A percentile compares a stretch with the other conserved stretches of the same genome.
These are phyloP conservation scores for Paxillus involutus DNA, from an alignment of 768 basidiomycete genomes.

Conservation along the genomic window DNA sequence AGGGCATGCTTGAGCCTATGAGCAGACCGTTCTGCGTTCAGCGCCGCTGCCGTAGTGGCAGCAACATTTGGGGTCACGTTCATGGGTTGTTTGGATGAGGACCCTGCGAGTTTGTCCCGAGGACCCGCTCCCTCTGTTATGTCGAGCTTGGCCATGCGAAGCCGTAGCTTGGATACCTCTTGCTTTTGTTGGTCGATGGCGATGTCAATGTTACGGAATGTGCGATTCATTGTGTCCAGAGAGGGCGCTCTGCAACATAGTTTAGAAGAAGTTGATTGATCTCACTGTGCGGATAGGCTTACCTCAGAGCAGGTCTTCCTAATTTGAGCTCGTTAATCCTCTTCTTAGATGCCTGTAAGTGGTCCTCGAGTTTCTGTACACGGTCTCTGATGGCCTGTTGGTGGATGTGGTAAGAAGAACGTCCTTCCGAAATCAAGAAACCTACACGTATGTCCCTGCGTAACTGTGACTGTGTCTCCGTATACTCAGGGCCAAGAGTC, in stretches of 20 bases:
- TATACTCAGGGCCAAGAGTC: slow-evolving; percentile 86
- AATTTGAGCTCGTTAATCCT: slow-evolving; percentile 59
- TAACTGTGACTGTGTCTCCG: slow-evolving; percentile 77
- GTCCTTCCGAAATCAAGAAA: slow-evolving; percentile 6
- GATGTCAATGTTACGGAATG: slow-evolving; percentile 81
- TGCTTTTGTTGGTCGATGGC: slow-evolving; percentile 62
- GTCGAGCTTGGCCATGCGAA: slow-evolving; percentile 54
- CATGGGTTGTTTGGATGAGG: slow-evolving; percentile 37
- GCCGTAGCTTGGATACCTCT: slow-evolving; percentile 50
- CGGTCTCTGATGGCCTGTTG: slow-evolving; percentile 66
- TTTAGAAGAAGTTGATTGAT: background rate
- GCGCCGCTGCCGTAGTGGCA: slow-evolving; percentile 72
- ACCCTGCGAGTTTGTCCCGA: slow-evolving; percentile 44
- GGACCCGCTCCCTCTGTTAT: slow-evolving; percentile 25
- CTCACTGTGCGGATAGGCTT: slow-evolving; percentile 13
- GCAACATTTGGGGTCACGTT: slow-evolving; percentile 67
- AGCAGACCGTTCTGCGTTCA: slow-evolving; percentile 78
- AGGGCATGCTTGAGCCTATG: slow-evolving; percentile 69
- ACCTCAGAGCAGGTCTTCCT: slow-evolving; percentile 66
- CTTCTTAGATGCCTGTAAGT: slow-evolving; percentile 69
- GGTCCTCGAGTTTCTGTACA: slow-evolving; percentile 76
- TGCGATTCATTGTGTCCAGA: slow-evolving; percentile 79
- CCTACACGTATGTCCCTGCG: slow-evolving; percentile 70
- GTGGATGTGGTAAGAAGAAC: slow-evolving; percentile 3
- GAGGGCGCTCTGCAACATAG: slow-evolving; percentile 66